These are phyloP conservation scores for Calonectria pseudoreteaudii DNA, from an alignment of 2,329 filamentous ascomycete species.

Conservation along the genomic window DNA sequence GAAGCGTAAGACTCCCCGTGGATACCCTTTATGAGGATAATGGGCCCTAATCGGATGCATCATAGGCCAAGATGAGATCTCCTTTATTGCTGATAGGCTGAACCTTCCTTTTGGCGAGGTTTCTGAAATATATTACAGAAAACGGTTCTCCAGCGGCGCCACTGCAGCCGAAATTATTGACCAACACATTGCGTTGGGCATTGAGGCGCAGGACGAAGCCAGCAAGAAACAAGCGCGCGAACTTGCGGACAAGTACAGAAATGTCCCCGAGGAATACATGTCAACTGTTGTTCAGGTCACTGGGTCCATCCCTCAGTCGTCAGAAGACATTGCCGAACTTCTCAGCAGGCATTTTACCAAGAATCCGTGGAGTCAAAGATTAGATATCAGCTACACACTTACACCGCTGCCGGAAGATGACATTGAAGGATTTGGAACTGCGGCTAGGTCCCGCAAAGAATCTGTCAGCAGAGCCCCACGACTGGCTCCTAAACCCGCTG, in stretches of 20 bases:
- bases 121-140: constrained; percentile 53
- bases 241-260: constrained; percentile 53
- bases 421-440: constrained; percentile 43
- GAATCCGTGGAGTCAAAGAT: constrained; percentile 49
- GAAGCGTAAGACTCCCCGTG: constrained; percentile 41
- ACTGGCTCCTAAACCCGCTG: constrained; percentile 10
- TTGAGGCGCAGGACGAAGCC: constrained; percentile 46
- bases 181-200: constrained; percentile 54
- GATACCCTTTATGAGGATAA: not conserved
- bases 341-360: constrained; percentile 57
- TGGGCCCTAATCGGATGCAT: not conserved
- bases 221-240: constrained; percentile 47
- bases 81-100: constrained; percentile 58
- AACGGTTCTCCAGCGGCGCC: constrained; percentile 52
- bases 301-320: constrained; percentile 46
- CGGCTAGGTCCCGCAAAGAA: constrained; percentile 24
- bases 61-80: constrained; percentile 54
- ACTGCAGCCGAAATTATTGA: constrained; percentile 58
- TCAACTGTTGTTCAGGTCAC: constrained; percentile 56
- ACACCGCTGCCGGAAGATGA: constrained; percentile 50
- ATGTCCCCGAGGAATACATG: constrained; percentile 58
- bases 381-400: constrained; percentile 54
- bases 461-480: constrained; percentile 16
- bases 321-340: constrained; percentile 55
- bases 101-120: constrained; percentile 56